Base-by-base conservation (phyloP, 1,284 basidiomycete genomes). In the Tetrapyrgos nigripes region DNA sequence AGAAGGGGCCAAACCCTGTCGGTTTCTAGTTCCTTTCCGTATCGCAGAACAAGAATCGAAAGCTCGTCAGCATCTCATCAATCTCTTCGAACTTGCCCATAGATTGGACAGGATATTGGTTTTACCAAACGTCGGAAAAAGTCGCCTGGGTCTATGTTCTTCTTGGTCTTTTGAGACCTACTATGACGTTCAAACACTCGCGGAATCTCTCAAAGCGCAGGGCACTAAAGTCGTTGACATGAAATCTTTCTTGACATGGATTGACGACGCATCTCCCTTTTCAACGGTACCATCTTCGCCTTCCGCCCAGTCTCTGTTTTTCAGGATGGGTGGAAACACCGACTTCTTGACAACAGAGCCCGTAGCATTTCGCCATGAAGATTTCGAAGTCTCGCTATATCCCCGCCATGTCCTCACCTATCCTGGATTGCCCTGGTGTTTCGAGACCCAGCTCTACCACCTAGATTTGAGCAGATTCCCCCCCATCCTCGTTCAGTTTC, bases 41-140 rank as follows among this genome's bases (percentile, higher is more conserved):
- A 72, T 84, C 31, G 72, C 74, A 14, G 82, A 82, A 67, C 81
- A 80, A 57, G 81, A 83, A 62, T 80, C 82, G 48, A 81, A 82
- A 61, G 78, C 81, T 2, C 76, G 80, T 13, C 65, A 77, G 2
- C 83, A 85, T 64, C 67, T 86, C 9, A 58, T 70, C 13, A 79
- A 84, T 59, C 70, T 85, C 55, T 55, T 75, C 2, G 64, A 68
- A 11, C 76, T 85, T 6, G 79, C 83, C 0, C 64, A 65, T 40
- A 62, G 58, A 14, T 73, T 86, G 24, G 76, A 79, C 58, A 76
- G 83, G 2, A 83, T 79, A 3, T 72, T 85, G 21, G 79, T 85
- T 9, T 71, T 85, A 2, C 84, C 84, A 4, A 82, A 82, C 51
- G 81, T 83, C 1, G 81, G 79, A 6, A 79, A 78, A 54, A 80